Evolutionary conservation across 2,329 filamentous ascomycete species (phyloP), one percentile per base, ranked within the genome.

Genomic region (Colletotrichum falcatum): DNA sequence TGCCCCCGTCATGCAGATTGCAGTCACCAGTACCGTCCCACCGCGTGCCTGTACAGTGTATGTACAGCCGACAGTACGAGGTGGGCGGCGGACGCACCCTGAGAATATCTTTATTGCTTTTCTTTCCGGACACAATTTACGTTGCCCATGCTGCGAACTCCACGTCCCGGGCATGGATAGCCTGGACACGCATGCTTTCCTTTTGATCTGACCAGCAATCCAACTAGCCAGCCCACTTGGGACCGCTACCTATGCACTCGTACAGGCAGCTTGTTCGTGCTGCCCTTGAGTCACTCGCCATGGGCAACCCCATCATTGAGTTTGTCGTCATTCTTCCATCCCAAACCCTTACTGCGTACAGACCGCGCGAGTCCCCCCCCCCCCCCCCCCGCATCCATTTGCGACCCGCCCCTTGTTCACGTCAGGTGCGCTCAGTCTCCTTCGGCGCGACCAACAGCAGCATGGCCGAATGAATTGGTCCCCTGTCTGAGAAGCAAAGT

Each of bases 121-220:
- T 70, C 51, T 28, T 48, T 42, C 37, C 23, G 64, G 67, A 56
- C 46, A 62, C 37, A 59, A 67, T 51, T 51, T 59, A 48, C 64
- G 58, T 46, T 62, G 56, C 49, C 53, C 58, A 67, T 62, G 58
- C 53, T 46, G n/a, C 11, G 51, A 33, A 67, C 67, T 70, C 67
- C 67, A 70, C 67, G 67, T 63, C 67, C 42, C 35, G 35, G 28
- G 58, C 58, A 70, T 58, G 67, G 64, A 62, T 67, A 67, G n/a
- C 44, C 39, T 67, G 39, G 58, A 67, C 67, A 63, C 65, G 63
- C 49, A 48, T 37, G n/a, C 46, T 39, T 23, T 28, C 37, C 23
- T 48, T 48, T 37, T 54, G 30, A 26, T 30, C n/a, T 46, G 3
- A 58, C 48, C 46, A 42, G 12, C 28, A 33, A 37, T 49, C 11